Evolutionary conservation across 768 basidiomycete species (phyloP).

Genomic region (Lyophyllum shimeji): DNA sequence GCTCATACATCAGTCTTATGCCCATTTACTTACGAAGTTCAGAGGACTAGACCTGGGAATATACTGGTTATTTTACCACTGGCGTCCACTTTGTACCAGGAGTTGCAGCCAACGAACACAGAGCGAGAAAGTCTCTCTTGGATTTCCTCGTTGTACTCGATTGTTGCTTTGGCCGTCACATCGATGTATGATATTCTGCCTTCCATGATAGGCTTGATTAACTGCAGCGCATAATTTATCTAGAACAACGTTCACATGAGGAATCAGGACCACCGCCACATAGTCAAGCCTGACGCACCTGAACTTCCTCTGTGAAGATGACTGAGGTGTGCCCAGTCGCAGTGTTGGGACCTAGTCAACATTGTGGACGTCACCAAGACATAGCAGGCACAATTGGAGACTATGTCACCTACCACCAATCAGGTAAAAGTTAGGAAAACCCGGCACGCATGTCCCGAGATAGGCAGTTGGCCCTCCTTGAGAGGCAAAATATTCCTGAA

Average conservation of each 20-base stretch:
- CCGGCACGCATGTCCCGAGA: conserved; percentile 40
- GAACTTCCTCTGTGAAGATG: conserved; percentile 42
- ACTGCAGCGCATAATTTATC: conserved; percentile 38
- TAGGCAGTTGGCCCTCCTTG: conserved; percentile 45
- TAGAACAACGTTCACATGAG: conserved; percentile 12
- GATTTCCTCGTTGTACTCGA: conserved; percentile 20
- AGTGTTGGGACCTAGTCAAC: conserved; percentile 41
- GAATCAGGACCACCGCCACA: too few relatives aligned
- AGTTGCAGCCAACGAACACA: conserved; percentile 31
- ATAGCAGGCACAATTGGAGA: neutral
- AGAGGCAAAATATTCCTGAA: conserved; percentile 39
- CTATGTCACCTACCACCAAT: conserved; percentile 30
- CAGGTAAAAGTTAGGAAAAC: conserved; percentile 46
- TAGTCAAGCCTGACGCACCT: conserved; percentile 24
- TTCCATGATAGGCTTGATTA: conserved; percentile 23
- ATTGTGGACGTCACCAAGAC: neutral
- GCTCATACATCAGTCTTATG: neutral
- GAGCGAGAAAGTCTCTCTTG: conserved; percentile 20
- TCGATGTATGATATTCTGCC: conserved; percentile 15
- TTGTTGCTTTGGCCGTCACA: conserved; percentile 19
- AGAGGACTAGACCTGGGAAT: conserved; percentile 33
- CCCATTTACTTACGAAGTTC: neutral
- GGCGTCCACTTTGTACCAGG: conserved; percentile 40
- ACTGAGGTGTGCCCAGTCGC: conserved; percentile 44
- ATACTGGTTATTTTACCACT: conserved; percentile 35